Percentiles rank a stretch among this genome's conserved stretches.
phyloP scores from a whole-genome alignment of 495 filamentous ascomycete species.

The Penicillium taxi region DNA sequence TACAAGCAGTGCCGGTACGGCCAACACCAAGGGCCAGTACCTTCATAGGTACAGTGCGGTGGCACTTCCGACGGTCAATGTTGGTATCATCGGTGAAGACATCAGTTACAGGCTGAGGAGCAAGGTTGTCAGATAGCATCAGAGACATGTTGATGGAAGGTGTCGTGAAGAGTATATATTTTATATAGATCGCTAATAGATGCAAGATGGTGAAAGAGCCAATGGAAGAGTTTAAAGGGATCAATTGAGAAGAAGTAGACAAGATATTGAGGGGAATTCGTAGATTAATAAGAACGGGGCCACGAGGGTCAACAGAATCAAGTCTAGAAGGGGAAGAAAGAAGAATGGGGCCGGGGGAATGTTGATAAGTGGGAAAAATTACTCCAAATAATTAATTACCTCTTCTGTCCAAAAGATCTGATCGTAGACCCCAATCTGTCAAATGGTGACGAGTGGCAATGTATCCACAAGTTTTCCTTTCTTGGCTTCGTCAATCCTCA shows the following conservation, averaged over 20 bases:
- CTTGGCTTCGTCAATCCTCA: conserved; percentile 2
- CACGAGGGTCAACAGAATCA: conserved; percentile 19
- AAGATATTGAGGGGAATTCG: conserved; percentile 2
- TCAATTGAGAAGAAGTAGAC: conserved; percentile 2
- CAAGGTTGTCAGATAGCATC: conserved; percentile 35
- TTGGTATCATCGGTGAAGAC: conserved; percentile 50
- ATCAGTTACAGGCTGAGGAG: conserved; percentile 39
- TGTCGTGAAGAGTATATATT: conserved; percentile 6
- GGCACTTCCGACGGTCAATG: conserved; percentile 54
- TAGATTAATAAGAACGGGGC: conserved; percentile 19
- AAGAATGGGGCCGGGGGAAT: conserved; percentile 14
- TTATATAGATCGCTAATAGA: too few relatives aligned
- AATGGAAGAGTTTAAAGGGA: conserved; percentile 1
- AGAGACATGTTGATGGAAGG: conserved; percentile 31
- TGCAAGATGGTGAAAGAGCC: conserved; percentile 2
- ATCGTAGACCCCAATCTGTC: too few relatives aligned
- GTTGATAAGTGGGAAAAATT: conserved; percentile 15
- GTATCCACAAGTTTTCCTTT: conserved; percentile 14
- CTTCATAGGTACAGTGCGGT: conserved; percentile 57
- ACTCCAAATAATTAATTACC: too few relatives aligned
- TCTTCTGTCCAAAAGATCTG: too few relatives aligned
- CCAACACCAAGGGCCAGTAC: conserved; percentile 56
- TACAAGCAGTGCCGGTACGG: conserved; percentile 62
- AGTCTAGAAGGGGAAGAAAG: conserved; percentile 23
- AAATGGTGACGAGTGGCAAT: conserved; percentile 19